A percentile compares a stretch with the other conserved stretches of the same genome.
Evolutionary conservation across 192 early-diverging fungal species (phyloP).

Genomic region (Polychytrium aggregatum): DNA sequence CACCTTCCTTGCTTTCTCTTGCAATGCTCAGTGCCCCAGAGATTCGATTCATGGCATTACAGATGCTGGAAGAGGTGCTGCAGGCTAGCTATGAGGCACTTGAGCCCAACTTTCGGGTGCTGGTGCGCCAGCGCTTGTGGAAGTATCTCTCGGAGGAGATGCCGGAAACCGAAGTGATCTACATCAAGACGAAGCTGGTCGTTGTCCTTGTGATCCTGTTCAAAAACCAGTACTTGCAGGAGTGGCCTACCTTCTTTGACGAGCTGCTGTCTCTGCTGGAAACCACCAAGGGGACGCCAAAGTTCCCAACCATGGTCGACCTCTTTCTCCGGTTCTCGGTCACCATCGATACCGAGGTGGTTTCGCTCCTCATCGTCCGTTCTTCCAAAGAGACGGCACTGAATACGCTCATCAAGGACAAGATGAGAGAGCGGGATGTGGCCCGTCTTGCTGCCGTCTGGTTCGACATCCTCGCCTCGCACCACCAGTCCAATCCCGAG

Average conservation of each 20-base stretch:
- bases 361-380: conserved; percentile 56
- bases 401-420: conserved; percentile 81
- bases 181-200: conserved; percentile 74
- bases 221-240: conserved; percentile 66
- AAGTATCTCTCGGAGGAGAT: conserved; percentile 20
- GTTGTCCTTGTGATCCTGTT: conserved; percentile 72
- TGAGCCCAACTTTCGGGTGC: conserved; percentile 15
- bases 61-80: conserved; percentile 65
- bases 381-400: conserved; percentile 50
- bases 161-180: conserved; percentile 28
- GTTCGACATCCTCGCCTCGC: conserved; percentile 61
- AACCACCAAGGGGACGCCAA: conserved; percentile 1
- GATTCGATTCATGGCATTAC: conserved; percentile 74
- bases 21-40: conserved; percentile 54
- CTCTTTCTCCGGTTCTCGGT: conserved; percentile 66
- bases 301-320: conserved; percentile 46
- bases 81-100: conserved; percentile 32
- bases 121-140: conserved; percentile 20
- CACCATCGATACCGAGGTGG: conserved; percentile 83
- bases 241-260: conserved; percentile 81
- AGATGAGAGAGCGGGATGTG: conserved; percentile 74
- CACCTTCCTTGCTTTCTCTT: conserved; percentile 8
- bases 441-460: conserved; percentile 58
- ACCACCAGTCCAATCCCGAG: conserved; percentile 36
- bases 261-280: conserved; percentile 63